Evolutionary conservation across 2,329 filamentous ascomycete species (phyloP).

Genomic region (Ascochyta pisi): DNA sequence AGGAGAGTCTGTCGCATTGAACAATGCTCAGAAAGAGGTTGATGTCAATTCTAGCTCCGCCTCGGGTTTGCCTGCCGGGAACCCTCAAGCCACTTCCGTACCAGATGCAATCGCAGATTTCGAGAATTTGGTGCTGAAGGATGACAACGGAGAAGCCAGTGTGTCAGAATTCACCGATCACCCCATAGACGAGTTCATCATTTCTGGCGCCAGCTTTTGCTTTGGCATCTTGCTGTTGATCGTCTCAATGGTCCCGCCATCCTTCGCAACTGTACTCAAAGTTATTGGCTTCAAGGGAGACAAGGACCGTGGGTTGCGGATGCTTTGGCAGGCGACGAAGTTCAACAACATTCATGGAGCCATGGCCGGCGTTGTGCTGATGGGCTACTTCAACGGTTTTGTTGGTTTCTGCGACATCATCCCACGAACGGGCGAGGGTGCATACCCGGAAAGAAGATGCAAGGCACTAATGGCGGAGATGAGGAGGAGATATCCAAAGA

Average conservation of each 20-base stretch:
- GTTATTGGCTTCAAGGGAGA: conserved; percentile 93
- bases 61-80: conserved; percentile 28
- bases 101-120: conserved; percentile 41
- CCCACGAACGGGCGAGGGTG: conserved; percentile 65
- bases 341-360: conserved; percentile 93
- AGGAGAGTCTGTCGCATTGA: conserved; percentile 30
- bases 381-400: conserved; percentile 88
- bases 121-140: conserved; percentile 38
- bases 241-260: conserved; percentile 90
- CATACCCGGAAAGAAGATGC: conserved; percentile 74
- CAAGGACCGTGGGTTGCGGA: conserved; percentile 77
- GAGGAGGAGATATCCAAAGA: conserved; percentile 79
- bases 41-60: conserved; percentile 37
- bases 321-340: conserved; percentile 89
- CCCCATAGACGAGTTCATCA: conserved; percentile 84
- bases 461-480: conserved; percentile 73
- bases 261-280: conserved; percentile 84
- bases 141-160: conserved; percentile 59
- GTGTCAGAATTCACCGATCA: conserved; percentile 70
- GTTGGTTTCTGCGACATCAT: conserved; percentile 89
- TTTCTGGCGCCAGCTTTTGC: conserved; percentile 87
- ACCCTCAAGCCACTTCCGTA: conserved; percentile 27
- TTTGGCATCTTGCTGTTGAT: conserved; percentile 86
- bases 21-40: conserved; percentile 32
- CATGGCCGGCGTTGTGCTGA: conserved; percentile 78